Evolutionary conservation across 768 basidiomycete genomes (phyloP), one percentile per base, ranked within the genome.

Genomic region (Coprinopsis sp.): DNA sequence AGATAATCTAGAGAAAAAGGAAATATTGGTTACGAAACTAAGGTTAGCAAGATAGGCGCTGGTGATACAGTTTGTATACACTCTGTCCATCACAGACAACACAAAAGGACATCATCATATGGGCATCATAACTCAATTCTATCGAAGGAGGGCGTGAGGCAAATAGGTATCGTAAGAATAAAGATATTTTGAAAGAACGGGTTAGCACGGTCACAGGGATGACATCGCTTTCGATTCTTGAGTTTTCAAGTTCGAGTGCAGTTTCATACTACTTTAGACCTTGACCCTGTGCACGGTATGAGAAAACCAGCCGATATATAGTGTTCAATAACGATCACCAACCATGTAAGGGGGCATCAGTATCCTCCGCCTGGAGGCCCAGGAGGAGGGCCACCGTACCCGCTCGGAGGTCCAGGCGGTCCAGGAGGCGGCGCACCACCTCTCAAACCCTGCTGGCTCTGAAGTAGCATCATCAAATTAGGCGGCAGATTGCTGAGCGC

Each of bases 401-500:
- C 56, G 2, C 75, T 71, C 36, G 72, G 67, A 6, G 69, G 64
- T 21, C 70, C 72, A 61, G 72, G 73, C 60, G 73, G 67, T 24
- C 66, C 71, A 23, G 69, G 72, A 8, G 66, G 63, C n/a, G n/a
- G n/a, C 51, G 66, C 63, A 18, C 63, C 67, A 53, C 68, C 72
- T 31, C 64, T 64, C 10, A 69, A 56, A 36, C 69, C 71, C 50
- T 79, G 77, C 51, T 85, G 84, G 23, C 67, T 59, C 57, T 76
- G 76, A n/a, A 89, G 60, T 34, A 88, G 54, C 0, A 87, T 82
- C 42, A 88, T 65, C 14, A 90, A 72, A 52, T 84, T 84, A 0
- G 85, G 82, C 2, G 87, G 83, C 16, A 88, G 61, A 13, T 66
- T 66, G 52, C 64, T 56, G 58, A 77, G 42, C 21, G 63, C 52